Evolutionary conservation across 192 early-diverging fungal species (phyloP).

Genomic region (Coemansia sp.): DNA sequence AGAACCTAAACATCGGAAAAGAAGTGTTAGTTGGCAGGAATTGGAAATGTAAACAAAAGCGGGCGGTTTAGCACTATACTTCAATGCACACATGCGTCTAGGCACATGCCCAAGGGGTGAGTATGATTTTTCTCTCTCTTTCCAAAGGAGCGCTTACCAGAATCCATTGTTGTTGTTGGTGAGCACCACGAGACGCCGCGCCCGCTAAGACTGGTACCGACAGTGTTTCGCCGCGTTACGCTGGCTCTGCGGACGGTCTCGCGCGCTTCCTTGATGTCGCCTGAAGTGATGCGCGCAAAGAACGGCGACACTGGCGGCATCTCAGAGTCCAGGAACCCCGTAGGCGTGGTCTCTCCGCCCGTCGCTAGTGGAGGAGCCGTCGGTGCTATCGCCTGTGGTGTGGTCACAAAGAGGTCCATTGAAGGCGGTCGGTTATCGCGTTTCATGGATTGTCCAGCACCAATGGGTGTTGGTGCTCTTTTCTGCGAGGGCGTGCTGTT

Average conservation of each 20-base stretch:
- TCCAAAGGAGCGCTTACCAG: conserved; percentile 11
- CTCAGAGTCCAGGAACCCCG: conserved; percentile 28
- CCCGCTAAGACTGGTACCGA: background rate
- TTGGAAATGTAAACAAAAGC: conserved; percentile 7
- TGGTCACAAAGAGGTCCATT: background rate
- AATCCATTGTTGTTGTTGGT: background rate
- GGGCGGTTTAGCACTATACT: background rate
- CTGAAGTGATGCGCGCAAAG: conserved; percentile 28
- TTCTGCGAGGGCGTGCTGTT: background rate
- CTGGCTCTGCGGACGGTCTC: conserved; percentile 30
- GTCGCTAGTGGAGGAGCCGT: background rate
- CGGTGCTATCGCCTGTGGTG: background rate
- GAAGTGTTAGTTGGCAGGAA: background rate
- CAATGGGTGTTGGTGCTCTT: background rate
- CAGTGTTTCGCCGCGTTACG: conserved; percentile 17
- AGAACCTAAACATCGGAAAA: background rate
- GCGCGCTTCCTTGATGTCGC: conserved; percentile 25
- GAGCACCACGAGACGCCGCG: conserved; percentile 10
- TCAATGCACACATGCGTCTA: too few relatives aligned
- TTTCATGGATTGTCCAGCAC: background rate
- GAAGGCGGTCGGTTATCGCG: conserved; percentile 1
- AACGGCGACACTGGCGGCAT: conserved; percentile 49
- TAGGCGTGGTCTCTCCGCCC: background rate
- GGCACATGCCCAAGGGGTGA: too few relatives aligned
- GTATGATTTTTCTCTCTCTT: too few relatives aligned